phyloP scores from a whole-genome alignment of 106 monocot species.

The Vanilla planifolia region DNA sequence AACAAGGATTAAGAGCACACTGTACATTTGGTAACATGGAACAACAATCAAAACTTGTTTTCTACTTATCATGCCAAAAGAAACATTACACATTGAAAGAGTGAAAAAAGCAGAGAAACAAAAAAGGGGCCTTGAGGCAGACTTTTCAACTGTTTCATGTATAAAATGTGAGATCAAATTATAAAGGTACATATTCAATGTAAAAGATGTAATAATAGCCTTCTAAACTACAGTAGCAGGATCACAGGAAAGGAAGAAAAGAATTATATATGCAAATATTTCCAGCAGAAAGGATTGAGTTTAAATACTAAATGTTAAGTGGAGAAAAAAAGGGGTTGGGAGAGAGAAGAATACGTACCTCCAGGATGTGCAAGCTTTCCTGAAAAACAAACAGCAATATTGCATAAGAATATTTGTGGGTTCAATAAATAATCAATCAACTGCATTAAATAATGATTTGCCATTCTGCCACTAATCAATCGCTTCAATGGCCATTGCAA shows the following conservation, averaged over 20 bases:
- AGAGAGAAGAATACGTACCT: conserved; percentile 38
- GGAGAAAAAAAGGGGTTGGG: not conserved
- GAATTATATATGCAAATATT: not conserved
- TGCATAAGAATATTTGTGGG: not conserved
- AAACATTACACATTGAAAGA: too few relatives aligned
- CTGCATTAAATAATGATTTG: conserved; percentile 1
- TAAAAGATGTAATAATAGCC: too few relatives aligned
- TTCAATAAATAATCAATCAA: not conserved
- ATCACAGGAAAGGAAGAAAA: not conserved
- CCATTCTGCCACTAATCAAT: not conserved
- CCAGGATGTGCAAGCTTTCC: conserved; percentile 86
- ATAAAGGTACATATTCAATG: too few relatives aligned
- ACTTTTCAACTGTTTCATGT: too few relatives aligned
- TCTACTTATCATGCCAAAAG: too few relatives aligned
- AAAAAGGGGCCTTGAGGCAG: too few relatives aligned
- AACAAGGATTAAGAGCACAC: too few relatives aligned
- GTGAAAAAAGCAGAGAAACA: too few relatives aligned
- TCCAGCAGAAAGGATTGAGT: not conserved
- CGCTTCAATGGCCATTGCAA: not conserved
- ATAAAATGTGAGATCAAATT: too few relatives aligned
- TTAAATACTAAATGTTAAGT: not conserved
- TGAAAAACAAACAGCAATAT: conserved; percentile 27
- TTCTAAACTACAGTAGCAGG: not conserved
- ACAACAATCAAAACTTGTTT: too few relatives aligned
- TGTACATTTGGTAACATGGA: too few relatives aligned